Conservation (phyloP, 768 basidiomycete genomes). For the Postia placenta region DNA sequence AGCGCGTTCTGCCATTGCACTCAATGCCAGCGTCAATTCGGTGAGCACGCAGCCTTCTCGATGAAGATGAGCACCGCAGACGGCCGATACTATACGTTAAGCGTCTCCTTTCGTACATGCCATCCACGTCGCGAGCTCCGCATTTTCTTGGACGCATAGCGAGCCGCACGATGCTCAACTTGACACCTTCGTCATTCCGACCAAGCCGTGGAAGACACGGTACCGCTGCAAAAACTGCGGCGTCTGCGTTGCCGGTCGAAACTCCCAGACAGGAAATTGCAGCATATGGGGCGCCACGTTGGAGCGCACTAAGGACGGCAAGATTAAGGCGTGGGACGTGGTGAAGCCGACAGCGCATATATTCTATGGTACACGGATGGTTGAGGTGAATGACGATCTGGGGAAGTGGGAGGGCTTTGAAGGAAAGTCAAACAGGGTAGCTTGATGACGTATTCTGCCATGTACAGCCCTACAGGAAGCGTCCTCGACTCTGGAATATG, state of each 20-base stretch:
- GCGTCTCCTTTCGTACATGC: constrained; percentile 60
- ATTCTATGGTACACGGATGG: constrained; percentile 36
- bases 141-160: constrained; percentile 50
- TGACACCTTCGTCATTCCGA: constrained; percentile 41
- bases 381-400: background rate
- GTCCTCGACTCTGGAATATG: too few relatives aligned
- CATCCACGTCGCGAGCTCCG: constrained; percentile 41
- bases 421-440: constrained; percentile 33
- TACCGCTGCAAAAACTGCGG: constrained; percentile 63
- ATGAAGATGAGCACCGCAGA: constrained; percentile 5
- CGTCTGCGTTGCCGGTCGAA: constrained; percentile 44
- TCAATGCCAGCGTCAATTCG: constrained; percentile 55
- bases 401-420: constrained; percentile 32
- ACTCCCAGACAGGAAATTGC: constrained; percentile 40
- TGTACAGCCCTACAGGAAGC: too few relatives aligned
- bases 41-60: constrained; percentile 52
- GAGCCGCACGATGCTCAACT: constrained; percentile 40
- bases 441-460: too few relatives aligned
- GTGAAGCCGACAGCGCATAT: constrained; percentile 60
- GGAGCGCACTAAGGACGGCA: constrained; percentile 44
- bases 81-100: constrained; percentile 14
- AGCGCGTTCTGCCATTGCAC: constrained; percentile 70
- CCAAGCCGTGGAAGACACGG: constrained; percentile 55
- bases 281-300: constrained; percentile 57
- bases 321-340: constrained; percentile 45